Base-by-base conservation (phyloP, 306 rosid genomes). In the Vigna reflexopilosa region DNA sequence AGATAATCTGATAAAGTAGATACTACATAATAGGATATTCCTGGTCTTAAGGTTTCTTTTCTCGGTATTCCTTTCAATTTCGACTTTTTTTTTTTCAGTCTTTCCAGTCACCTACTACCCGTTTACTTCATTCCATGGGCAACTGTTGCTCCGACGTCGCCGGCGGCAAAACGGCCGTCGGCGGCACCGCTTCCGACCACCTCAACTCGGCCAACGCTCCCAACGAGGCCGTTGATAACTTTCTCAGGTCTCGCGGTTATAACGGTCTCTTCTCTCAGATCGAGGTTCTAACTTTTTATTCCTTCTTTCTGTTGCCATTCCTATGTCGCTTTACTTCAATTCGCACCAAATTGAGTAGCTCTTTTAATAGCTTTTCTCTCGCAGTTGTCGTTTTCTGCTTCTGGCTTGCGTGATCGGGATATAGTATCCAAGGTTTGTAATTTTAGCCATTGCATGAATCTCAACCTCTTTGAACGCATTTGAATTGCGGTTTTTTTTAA, bases 201-300 rank as follows among this genome's bases (percentile, higher is more conserved):
- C 70, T 70, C 55, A 88, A 84, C 34, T 80, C 83, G 2, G 36
- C 55, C 67, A 87, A 84, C 67, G 77, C 68, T 38, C 75, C 93
- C 7, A 91, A 91, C 87, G 96, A 86, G 2, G 97, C 98, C 76
- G 86, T 96, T 50, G 94, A 87, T 72, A 15, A 22, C 24, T 84
- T 90, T 86, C 90, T 93, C 83, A 84, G 80, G 85, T 86, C 90
- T 76, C 97, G 89, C 20, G 99, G 97, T 85, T 87, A 87, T 88
- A 77, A 86, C 17, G 96, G 96, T 44, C 87, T 87, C 87, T 91
- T 85, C 86, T 90, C 97, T 80, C 97, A 96, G 98, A 96, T 96
- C 94, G 97, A 96, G 99, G 99, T 95, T 81, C 78, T 68, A 67
- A 44, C 67, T 12, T 56, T 32, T 77, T 16, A 30, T 67, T 9